phyloP scores from a whole-genome alignment of 1,284 basidiomycete species.

The Leccinum subrobustum region DNA sequence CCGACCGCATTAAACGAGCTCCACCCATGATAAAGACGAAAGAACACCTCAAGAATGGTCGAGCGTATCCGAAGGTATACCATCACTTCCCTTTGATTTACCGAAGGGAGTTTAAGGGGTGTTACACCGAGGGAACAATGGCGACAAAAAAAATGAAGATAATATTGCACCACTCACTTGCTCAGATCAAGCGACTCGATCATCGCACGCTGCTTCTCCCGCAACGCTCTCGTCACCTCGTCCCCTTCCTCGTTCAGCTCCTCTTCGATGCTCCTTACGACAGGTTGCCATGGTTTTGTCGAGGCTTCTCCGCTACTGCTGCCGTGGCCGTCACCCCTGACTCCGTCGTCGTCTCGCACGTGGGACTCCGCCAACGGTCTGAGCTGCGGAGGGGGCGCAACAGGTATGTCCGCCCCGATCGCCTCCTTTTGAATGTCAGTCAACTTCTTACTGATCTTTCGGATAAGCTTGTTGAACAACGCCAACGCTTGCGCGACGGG shows the following conservation, averaged over 20 bases:
- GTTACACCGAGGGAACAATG: slow-evolving; percentile 14
- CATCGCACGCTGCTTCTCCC: slow-evolving; percentile 79
- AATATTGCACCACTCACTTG: slow-evolving; percentile 57
- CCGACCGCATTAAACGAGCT: background rate
- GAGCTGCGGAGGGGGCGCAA: slow-evolving; percentile 22
- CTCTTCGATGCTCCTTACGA: slow-evolving; percentile 53
- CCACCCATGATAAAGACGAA: background rate
- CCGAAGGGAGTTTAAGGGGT: background rate
- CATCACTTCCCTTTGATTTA: background rate
- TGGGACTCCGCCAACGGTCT: background rate
- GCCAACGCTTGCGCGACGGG: slow-evolving; percentile 89
- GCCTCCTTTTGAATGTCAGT: slow-evolving; percentile 81
- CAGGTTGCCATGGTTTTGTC: slow-evolving; percentile 45
- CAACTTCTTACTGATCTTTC: slow-evolving; percentile 81
- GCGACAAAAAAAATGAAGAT: background rate
- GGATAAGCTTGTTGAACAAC: slow-evolving; percentile 88
- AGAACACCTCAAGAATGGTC: background rate
- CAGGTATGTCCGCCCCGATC: slow-evolving; percentile 58
- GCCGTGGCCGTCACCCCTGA: slow-evolving; percentile 13
- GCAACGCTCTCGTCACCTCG: slow-evolving; percentile 46
- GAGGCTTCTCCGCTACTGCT: slow-evolving; percentile 18
- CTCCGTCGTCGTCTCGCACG: slow-evolving; percentile 5
- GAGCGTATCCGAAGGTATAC: background rate
- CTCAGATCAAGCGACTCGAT: slow-evolving; percentile 82
- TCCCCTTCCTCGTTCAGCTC: slow-evolving; percentile 76